Evolutionary conservation across 345 rosid species (phyloP), one percentile per base, ranked within the genome.

Genomic region (Hypericum perforatum): DNA sequence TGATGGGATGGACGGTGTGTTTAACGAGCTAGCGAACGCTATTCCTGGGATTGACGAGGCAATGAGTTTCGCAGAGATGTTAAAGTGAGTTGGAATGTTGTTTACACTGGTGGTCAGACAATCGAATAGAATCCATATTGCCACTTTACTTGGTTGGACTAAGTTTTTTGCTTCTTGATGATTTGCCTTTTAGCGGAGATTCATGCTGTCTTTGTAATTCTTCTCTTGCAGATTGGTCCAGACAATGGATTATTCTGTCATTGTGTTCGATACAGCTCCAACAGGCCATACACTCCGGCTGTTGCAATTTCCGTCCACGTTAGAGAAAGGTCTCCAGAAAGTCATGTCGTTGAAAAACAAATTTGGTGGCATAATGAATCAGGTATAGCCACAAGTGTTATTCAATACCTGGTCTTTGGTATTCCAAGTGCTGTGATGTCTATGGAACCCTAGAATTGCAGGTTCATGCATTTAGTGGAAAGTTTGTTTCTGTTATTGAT

Each of bases 31-130:
- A 44, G 89, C 99, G 0, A 94, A 82, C 80, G 88, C 98, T 0
- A 92, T 92, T 65, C 98, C 98, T 39, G 99, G 99, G 40, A 94
- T 94, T 47, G 99, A 94, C 14, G 97, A 89, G 72, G 99, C 99
- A 2, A 89, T 94, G 99, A 94, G 97, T 70, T 94, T 94, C 62
- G 96, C 96, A 0, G 96, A 92, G 77, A 92, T 88, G 96, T 78
- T 89, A 50, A 94, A 94, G 99, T 89, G 74, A 75, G 66, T 22
- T 1, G 4, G 32, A 22, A 22, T 22, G 32, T 22, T 4, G 32
- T 22, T 22, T 22, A 22, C 4, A 4, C 4, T 22, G 32, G 32
- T 22, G 32, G 32, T 22, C 32, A 22, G 32, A 4, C 32, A 22
- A 1, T 22, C 32, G 32, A 4, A 22, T 22, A 22, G 32, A 22